Evolutionary conservation across 1,139 yeast genomes (phyloP).

Genomic region (Wickerhamomyces sp.): DNA sequence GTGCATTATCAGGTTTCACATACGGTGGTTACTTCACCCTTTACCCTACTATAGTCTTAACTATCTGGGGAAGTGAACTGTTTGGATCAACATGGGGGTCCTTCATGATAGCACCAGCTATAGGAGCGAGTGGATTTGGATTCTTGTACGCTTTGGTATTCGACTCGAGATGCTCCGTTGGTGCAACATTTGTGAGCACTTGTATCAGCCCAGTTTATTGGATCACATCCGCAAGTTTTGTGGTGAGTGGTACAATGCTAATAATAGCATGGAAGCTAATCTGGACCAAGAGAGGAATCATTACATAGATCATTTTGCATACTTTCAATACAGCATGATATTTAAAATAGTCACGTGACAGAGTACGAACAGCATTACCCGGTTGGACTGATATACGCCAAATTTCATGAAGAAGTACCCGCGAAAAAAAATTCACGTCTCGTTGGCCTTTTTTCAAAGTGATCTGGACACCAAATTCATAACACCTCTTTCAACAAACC

Average conservation of each 20-base stretch:
- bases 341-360: constrained; percentile 1
- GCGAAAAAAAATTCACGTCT: too few relatives aligned
- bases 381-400: too few relatives aligned
- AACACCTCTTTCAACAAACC: too few relatives aligned
- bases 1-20: constrained; percentile 59
- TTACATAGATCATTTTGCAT: too few relatives aligned
- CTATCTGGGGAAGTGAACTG: constrained; percentile 84
- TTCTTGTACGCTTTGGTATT: constrained; percentile 63
- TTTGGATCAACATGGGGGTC: constrained; percentile 95
- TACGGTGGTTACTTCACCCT: constrained; percentile 86
- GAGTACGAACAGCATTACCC: too few relatives aligned
- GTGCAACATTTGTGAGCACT: not conserved
- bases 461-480: not conserved
- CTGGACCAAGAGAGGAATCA: constrained; percentile 16
- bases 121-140: constrained; percentile 73
- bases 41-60: constrained; percentile 76
- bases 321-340: too few relatives aligned
- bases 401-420: too few relatives aligned
- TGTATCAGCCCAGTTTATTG: constrained; percentile 20
- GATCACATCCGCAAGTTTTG: constrained; percentile 15
- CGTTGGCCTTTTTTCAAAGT: constrained; percentile 10
- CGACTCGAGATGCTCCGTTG: constrained; percentile 35
- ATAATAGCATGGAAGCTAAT: constrained; percentile 21
- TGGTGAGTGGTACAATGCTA: constrained; percentile 12
- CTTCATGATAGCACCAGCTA: constrained; percentile 86